Evolutionary conservation across 257 asterid species (phyloP), one percentile per base, ranked within the genome.

Genomic region (Dorcoceras hygrometricum): DNA sequence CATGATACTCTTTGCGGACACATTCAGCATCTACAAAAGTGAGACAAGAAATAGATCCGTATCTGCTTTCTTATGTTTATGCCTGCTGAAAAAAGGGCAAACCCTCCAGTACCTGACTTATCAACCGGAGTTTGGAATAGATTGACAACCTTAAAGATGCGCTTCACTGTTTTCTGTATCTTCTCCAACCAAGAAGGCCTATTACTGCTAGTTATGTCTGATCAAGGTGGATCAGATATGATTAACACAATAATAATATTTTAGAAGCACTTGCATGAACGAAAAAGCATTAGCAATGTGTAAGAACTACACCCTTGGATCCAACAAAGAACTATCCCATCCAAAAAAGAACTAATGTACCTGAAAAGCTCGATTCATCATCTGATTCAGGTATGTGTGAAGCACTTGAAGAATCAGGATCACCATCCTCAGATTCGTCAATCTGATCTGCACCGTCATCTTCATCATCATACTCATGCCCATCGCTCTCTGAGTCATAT

Each of bases 111-210:
- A 93, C 99, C 99, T 78, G 99, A 88, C 76, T 78, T 80, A 81
- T 90, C 85, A 57, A 87, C 88, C 36, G 99, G 97, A 67, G 81
- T 78, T 78, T 83, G 93, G 82, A 93, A 93, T 66, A 85, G 59
- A 75, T 85, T 93, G 78, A 90, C 88, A 70, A 90, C 83, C 66
- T 80, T 83, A 65, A 93, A 76, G 77, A 90, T 75, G 75, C 70
- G 81, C 76, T 78, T 82, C 66, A 80, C 94, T 66, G 84, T 81
- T 71, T 78, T 72, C 81, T 87, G 95, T 75, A 93, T 83, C 95
- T 88, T 93, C 78, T 83, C 95, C 81, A 86, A 75, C 99, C 96
- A 93, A 48, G 97, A 86, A 27, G 89, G 80, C 76, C 84, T 74
- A 71, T 82, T 66, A 54, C 84, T 46, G 83, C 75, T 73, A 69